These are phyloP conservation scores for Dicorynia guianensis DNA, from an alignment of 306 rosid species.

Conservation along the genomic window DNA sequence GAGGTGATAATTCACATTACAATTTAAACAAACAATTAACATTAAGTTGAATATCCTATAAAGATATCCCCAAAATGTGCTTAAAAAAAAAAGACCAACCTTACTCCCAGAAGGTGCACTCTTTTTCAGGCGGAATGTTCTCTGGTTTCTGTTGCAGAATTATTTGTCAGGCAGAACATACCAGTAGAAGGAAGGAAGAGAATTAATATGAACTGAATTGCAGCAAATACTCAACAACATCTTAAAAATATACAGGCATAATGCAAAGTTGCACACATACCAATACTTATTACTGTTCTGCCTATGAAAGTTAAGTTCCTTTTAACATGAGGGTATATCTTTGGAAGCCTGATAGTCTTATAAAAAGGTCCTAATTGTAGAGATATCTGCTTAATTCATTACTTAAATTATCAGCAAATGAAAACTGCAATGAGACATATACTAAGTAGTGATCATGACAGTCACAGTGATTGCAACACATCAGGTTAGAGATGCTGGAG, in stretches of 20 bases:
- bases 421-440: not conserved
- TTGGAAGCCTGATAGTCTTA: constrained; percentile 13
- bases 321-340: not conserved
- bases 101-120: constrained; percentile 98
- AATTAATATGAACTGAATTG: constrained; percentile 35
- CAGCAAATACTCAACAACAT: constrained; percentile 14
- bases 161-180: constrained; percentile 25
- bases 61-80: constrained; percentile 1
- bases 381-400: constrained; percentile 29
- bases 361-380: constrained; percentile 2
- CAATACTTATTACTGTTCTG: constrained; percentile 23
- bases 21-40: constrained; percentile 22
- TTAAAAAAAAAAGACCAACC: constrained; percentile 59
- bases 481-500: not conserved
- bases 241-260: constrained; percentile 19
- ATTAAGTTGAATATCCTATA: constrained; percentile 30
- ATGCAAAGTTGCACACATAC: constrained; percentile 36
- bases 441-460: not conserved
- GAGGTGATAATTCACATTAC: constrained; percentile 18
- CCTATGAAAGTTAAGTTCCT: not conserved
- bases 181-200: constrained; percentile 29
- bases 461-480: not conserved
- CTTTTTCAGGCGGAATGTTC: constrained; percentile 97
- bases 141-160: constrained; percentile 82
- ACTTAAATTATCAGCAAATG: constrained; percentile 25